Evolutionary conservation across 257 asterid species (phyloP), one percentile per base, ranked within the genome.

Genomic region (Solanum chaucha): DNA sequence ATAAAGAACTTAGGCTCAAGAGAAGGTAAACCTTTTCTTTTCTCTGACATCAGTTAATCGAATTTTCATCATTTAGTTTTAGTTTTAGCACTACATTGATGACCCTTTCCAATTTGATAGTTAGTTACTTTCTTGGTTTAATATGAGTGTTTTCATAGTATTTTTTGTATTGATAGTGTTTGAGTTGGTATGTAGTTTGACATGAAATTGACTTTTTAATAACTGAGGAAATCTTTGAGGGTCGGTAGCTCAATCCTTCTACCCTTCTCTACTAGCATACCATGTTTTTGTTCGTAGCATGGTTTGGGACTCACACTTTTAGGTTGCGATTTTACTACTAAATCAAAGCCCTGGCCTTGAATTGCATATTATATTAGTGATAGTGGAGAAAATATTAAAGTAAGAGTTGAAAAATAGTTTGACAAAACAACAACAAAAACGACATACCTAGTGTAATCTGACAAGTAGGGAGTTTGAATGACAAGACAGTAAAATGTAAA

Each of bases 1-100:
- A 93, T 74, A 91, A 92, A 44, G 71, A 86, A 58, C 91, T 93
- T 82, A 89, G 94, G 88, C 94, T 94, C 89, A 95, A 94, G 87
- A 91, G 97, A 87, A 91, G 98, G 98, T 94, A 74, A 74, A 9
- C 40, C 8, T 73, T 72, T 30, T 59, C 6, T 68, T 88, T 14
- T 55, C 12, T 26, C 10, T 2, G 32, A 14, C 5, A 13, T 38
- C 58, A 10, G 67, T 32, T 64, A 55, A 19, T 58, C 2, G 72
- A 70, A 17, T 28, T 77, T 78, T 48, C n/a, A 40, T 26, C 40
- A 26, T 28, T 74, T 35, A 35, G 2, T 73, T 2, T 24, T 35
- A 10, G 48, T 22, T 28, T 28, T 28, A 44, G 48, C 13, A 44
- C 46, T 72, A 72, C 30, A 48, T 41, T 58, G 4, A 86, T 34